A percentile compares a stretch with the other conserved stretches of the same genome.
Evolutionary conservation across 1,139 yeast genomes (phyloP).

Genomic region (Pichia norvegensis): DNA sequence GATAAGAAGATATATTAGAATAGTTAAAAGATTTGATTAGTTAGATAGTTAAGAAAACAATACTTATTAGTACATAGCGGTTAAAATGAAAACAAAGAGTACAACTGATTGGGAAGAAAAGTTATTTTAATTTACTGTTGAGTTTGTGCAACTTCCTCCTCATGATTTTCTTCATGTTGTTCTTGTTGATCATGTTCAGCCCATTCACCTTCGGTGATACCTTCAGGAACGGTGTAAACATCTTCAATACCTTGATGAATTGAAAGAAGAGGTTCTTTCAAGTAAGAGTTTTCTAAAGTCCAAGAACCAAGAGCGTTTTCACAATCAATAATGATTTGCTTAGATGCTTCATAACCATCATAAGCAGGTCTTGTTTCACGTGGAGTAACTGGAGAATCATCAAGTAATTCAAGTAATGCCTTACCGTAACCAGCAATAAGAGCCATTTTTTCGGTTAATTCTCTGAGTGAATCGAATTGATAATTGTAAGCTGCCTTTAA

Average conservation of each 20-base stretch:
- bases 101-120: neutral
- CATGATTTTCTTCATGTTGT: neutral
- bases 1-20: neutral
- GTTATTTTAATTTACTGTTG: neutral
- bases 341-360: conserved; percentile 96
- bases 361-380: conserved; percentile 99
- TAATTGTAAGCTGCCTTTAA: conserved; percentile 95
- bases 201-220: conserved; percentile 22
- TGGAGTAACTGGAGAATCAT: conserved; percentile 95
- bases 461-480: conserved; percentile 94
- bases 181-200: conserved; percentile 21
- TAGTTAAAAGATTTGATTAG: neutral
- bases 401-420: conserved; percentile 90
- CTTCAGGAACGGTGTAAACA: conserved; percentile 43
- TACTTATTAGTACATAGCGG: neutral
- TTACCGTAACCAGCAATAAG: conserved; percentile 98
- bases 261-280: conserved; percentile 80
- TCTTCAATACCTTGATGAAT: conserved; percentile 65
- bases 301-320: conserved; percentile 93
- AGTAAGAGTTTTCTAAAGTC: conserved; percentile 94
- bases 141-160: neutral
- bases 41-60: neutral
- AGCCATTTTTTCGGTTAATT: conserved; percentile 93
- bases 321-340: conserved; percentile 95
- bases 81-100: neutral